phyloP scores from a whole-genome alignment of 108 stramenopile genomes.

The Fragilariopsis cylindrus region DNA sequence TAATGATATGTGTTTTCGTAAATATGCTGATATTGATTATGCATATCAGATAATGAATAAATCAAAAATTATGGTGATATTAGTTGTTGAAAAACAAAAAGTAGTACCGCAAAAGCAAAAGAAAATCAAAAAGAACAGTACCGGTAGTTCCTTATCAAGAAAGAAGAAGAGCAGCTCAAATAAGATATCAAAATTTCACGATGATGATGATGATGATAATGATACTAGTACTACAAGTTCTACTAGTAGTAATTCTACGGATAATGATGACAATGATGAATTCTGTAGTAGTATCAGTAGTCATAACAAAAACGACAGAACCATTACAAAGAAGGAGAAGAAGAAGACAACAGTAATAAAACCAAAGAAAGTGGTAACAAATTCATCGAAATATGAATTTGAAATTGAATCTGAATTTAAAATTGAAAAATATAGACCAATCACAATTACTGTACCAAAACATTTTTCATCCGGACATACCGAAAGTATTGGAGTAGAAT shows the following conservation, averaged over 20 bases:
- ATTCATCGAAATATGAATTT: background rate
- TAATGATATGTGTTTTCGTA: constrained; percentile 38
- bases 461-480: too few relatives aligned
- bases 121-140: background rate
- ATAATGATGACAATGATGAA: too few relatives aligned
- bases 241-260: too few relatives aligned
- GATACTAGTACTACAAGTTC: too few relatives aligned
- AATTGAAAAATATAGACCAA: constrained; percentile 19
- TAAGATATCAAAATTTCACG: too few relatives aligned
- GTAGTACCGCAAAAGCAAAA: too few relatives aligned
- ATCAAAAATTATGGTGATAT: constrained; percentile 2
- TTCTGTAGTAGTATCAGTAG: too few relatives aligned
- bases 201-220: too few relatives aligned
- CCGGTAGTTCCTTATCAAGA: too few relatives aligned
- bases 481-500: background rate
- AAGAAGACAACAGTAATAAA: background rate
- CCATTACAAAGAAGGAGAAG: background rate
- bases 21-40: constrained; percentile 32
- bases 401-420: constrained; percentile 12
- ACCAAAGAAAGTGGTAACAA: background rate
- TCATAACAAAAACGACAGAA: too few relatives aligned
- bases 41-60: constrained; percentile 18
- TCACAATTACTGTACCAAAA: constrained; percentile 30
- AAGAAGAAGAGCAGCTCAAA: background rate
- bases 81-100: background rate